Conservation (phyloP, 176 grass and related monocot genomes). For the Calamus simplicifolius region DNA sequence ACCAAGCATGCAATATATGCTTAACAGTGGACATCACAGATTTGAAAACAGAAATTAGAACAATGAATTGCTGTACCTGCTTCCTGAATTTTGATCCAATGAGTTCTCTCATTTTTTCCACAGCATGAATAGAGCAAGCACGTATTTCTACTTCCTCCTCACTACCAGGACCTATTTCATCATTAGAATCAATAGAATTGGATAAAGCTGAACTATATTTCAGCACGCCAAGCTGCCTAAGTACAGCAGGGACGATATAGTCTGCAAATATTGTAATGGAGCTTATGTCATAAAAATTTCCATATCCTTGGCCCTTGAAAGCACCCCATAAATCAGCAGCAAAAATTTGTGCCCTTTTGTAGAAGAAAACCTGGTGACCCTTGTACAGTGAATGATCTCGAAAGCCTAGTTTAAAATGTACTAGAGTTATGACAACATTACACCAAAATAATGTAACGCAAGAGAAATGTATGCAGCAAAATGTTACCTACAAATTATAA, state of each 20-base stretch:
- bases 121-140: conserved; percentile 79
- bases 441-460: too few relatives aligned
- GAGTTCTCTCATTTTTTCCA: conserved; percentile 89
- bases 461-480: too few relatives aligned
- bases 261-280: conserved; percentile 93
- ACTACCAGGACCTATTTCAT: conserved; percentile 67
- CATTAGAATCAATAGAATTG: conserved; percentile 55
- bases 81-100: conserved; percentile 72
- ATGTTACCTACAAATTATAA: too few relatives aligned
- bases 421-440: too few relatives aligned
- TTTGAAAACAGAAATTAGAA: too few relatives aligned
- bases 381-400: conserved; percentile 95
- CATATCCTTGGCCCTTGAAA: conserved; percentile 70
- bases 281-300: conserved; percentile 60
- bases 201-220: conserved; percentile 68
- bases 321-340: conserved; percentile 90
- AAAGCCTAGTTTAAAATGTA: conserved; percentile 45
- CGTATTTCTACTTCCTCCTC: conserved; percentile 88
- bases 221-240: conserved; percentile 76
- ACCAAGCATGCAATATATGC: too few relatives aligned
- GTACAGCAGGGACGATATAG: conserved; percentile 75
- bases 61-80: conserved; percentile 28
- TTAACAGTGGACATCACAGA: too few relatives aligned
- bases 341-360: conserved; percentile 98
- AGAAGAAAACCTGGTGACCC: conserved; percentile 81